Conservation (phyloP, 352 stramenopile species). For the Phytophthora pinifolia region DNA sequence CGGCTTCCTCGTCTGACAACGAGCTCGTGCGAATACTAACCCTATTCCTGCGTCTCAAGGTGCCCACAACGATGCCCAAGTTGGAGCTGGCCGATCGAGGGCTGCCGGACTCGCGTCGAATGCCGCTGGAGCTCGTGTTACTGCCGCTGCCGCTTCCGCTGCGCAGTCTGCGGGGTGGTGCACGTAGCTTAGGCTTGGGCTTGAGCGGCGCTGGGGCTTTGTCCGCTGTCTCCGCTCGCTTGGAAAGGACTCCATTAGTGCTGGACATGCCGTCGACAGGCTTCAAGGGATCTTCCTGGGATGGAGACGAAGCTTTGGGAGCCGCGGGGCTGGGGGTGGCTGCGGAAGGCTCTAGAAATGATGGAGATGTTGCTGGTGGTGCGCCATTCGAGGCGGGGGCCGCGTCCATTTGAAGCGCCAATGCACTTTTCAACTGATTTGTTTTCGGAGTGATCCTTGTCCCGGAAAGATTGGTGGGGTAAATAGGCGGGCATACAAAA, state of each 20-base stretch:
- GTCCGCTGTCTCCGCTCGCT: not conserved
- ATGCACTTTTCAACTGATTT: constrained; percentile 10
- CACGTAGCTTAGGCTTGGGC: constrained; percentile 20
- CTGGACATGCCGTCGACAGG: constrained; percentile 6
- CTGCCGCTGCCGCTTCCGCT: constrained; percentile 53
- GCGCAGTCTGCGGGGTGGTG: constrained; percentile 45
- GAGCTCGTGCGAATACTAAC: constrained; percentile 27
- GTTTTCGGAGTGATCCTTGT: constrained; percentile 10
- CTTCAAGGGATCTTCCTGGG: constrained; percentile 6
- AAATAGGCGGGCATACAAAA: no score
- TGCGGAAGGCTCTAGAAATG: not conserved
- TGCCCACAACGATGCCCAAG: constrained; percentile 43
- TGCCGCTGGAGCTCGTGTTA: constrained; percentile 29
- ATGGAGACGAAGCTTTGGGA: not conserved
- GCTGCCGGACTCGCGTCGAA: constrained; percentile 18
- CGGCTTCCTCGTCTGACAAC: constrained; percentile 33
- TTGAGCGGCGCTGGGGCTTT: constrained; percentile 20
- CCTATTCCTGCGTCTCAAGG: constrained; percentile 39
- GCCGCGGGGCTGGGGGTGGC: not conserved
- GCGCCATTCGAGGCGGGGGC: constrained; percentile 2
- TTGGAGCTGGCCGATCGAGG: constrained; percentile 33
- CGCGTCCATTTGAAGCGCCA: constrained; percentile 17
- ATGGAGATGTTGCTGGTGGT: constrained; percentile 1
- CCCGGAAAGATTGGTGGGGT: no score
- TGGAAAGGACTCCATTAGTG: constrained; percentile 1